Evolutionary conservation across 176 grass and related monocot species (phyloP), one percentile per base, ranked within the genome.

Genomic region (Oryza longistaminata): DNA sequence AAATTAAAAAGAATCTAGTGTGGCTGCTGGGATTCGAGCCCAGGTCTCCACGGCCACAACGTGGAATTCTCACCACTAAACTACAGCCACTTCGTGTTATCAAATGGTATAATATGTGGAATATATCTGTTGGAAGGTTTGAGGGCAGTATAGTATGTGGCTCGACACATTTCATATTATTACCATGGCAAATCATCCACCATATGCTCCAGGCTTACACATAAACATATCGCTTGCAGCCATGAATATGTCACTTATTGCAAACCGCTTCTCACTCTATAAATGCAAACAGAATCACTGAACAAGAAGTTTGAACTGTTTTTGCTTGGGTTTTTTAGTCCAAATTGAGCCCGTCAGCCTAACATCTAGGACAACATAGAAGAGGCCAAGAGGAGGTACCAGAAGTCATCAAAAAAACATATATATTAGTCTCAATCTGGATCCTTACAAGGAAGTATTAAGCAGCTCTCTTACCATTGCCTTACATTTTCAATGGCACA

Each of bases 21-120:
- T 90, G 93, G 96, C 93, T 98, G 91, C 93, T 93, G 89, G 96
- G 91, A 93, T 93, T 98, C 93, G 89, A 93, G 91, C 89, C 83
- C 89, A 95, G 89, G 85, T 98, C 91, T 98, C 91, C 75, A 98
- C 88, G 96, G 96, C 93, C 91, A 92, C 83, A 92, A 92, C 90
- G 90, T 94, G 85, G 87, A 94, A 97, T 94, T 97, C 95, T 94
- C 73, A 93, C 90, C 39, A 40, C 39, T 40, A 60, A 60, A 61
- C 55, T 61, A 61, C 19, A 61, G 21, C 55, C 55, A 61, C 55
- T 61, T 48, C 3, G 12, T 48, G 44, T 3, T 6, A 0, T 0
- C 0, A 39, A 7, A 7, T 6, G 5, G 0, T 39, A 39, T 39
- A 39, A 39, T 39, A 39, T 34, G 0, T 34, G 0, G 0, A 4